These are phyloP conservation scores for Cyamopsis tetragonoloba DNA, from an alignment of 306 rosid genomes.

Conservation along the genomic window DNA sequence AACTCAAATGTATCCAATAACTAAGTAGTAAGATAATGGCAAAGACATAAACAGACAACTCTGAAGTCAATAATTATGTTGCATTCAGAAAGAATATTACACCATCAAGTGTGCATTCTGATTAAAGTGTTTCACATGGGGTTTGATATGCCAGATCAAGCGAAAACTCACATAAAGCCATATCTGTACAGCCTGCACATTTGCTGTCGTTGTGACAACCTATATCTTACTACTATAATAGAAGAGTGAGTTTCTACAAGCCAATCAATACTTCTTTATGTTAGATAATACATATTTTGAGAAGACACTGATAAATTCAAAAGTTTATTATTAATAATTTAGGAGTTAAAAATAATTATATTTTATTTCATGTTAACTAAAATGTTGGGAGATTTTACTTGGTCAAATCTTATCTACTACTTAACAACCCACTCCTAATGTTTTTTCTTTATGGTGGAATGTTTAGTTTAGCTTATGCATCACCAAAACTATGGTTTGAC, in stretches of 20 bases:
- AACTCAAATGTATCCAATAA: background rate
- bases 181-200: background rate
- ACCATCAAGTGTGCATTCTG: background rate
- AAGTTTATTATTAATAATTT: too few relatives aligned
- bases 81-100: background rate
- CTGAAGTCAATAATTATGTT: background rate
- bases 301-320: too few relatives aligned
- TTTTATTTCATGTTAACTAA: too few relatives aligned
- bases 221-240: background rate
- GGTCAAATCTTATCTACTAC: too few relatives aligned
- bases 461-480: too few relatives aligned
- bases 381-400: too few relatives aligned
- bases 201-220: background rate
- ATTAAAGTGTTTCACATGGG: background rate
- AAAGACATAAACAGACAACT: slow-evolving; percentile 9
- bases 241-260: background rate
- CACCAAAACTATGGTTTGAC: too few relatives aligned
- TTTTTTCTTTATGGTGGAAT: too few relatives aligned
- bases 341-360: too few relatives aligned
- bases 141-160: background rate
- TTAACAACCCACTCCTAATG: too few relatives aligned
- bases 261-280: too few relatives aligned
- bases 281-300: too few relatives aligned
- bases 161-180: slow-evolving; percentile 11
- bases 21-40: slow-evolving; percentile 4